Conservation (phyloP, 2,329 filamentous ascomycete genomes). For the Aspergillus ochraceoroseus region DNA sequence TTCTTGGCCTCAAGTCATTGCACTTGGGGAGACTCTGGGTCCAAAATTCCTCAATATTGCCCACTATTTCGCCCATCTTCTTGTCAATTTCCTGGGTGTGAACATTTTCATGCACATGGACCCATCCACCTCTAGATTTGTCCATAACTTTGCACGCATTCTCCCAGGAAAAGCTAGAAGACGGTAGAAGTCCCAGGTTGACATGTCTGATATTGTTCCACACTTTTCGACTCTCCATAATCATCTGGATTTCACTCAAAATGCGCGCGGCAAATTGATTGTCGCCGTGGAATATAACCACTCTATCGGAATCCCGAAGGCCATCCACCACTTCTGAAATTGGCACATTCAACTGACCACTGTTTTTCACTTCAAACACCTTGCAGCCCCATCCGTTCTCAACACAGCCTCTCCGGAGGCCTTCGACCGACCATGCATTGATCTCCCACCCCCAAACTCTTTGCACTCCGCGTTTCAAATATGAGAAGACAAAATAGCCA, state of each 20-base stretch:
- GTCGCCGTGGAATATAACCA: slow-evolving; percentile 65
- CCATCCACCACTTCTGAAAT: slow-evolving; percentile 32
- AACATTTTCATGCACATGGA: slow-evolving; percentile 60
- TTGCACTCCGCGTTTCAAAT: slow-evolving; percentile 63
- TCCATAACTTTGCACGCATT: slow-evolving; percentile 49
- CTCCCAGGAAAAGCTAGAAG: slow-evolving; percentile 48
- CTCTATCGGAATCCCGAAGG: slow-evolving; percentile 47
- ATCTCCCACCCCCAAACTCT: slow-evolving; percentile 82
- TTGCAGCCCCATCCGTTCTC: slow-evolving; percentile 62
- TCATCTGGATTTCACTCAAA: slow-evolving; percentile 31
- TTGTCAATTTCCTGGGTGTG: slow-evolving; percentile 43
- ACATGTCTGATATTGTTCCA: slow-evolving; percentile 50
- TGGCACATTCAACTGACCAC: slow-evolving; percentile 26
- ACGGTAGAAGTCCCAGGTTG: slow-evolving; percentile 56
- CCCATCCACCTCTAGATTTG: slow-evolving; percentile 48
- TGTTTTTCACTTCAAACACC: slow-evolving; percentile 47
- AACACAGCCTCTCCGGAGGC: slow-evolving; percentile 67
- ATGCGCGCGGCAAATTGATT: slow-evolving; percentile 53
- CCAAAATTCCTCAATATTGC: slow-evolving; percentile 36
- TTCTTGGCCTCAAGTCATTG: slow-evolving; percentile 7
- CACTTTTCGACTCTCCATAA: slow-evolving; percentile 29
- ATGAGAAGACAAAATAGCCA: slow-evolving; percentile 88
- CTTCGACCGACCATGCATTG: slow-evolving; percentile 83
- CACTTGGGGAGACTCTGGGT: slow-evolving; percentile 8
- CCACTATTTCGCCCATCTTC: slow-evolving; percentile 38